Evolutionary conservation across 768 basidiomycete species (phyloP).

Genomic region (Hirschioporus abietinus): DNA sequence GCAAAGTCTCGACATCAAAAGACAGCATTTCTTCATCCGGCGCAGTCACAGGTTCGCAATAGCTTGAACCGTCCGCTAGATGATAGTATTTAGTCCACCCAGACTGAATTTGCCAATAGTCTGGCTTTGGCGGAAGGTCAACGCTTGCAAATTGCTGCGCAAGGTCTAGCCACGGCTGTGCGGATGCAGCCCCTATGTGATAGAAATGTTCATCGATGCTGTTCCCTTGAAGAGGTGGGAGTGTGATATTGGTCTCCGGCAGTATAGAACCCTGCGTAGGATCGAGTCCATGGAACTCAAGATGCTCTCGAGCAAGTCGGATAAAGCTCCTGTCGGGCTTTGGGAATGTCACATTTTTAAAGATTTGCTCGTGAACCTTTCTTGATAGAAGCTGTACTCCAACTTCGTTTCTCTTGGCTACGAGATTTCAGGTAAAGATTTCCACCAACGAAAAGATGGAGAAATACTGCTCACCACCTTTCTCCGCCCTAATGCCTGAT

Average conservation of each 20-base stretch:
- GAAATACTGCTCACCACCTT: background rate
- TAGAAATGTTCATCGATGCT: slow-evolving; percentile 89
- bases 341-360: slow-evolving; percentile 62
- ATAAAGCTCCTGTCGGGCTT: slow-evolving; percentile 54
- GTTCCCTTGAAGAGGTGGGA: slow-evolving; percentile 78
- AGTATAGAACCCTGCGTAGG: slow-evolving; percentile 74
- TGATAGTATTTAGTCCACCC: slow-evolving; percentile 90
- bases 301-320: slow-evolving; percentile 76
- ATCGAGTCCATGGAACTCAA: slow-evolving; percentile 75
- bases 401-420: slow-evolving; percentile 74
- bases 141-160: slow-evolving; percentile 51
- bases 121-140: slow-evolving; percentile 57
- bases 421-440: background rate
- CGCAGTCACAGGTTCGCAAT: slow-evolving; percentile 63
- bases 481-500: background rate
- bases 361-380: slow-evolving; percentile 77
- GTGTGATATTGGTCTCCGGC: slow-evolving; percentile 72
- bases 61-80: slow-evolving; percentile 69
- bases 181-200: slow-evolving; percentile 58
- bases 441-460: background rate
- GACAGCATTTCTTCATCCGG: slow-evolving; percentile 72
- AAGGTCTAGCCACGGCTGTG: slow-evolving; percentile 75
- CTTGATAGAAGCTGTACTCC: slow-evolving; percentile 93
- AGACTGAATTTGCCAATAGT: slow-evolving; percentile 46
- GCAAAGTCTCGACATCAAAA: slow-evolving; percentile 95